A percentile compares a stretch with the other conserved stretches of the same genome.
Evolutionary conservation across 768 basidiomycete genomes (phyloP).

Genomic region (Russula ochroleuca): DNA sequence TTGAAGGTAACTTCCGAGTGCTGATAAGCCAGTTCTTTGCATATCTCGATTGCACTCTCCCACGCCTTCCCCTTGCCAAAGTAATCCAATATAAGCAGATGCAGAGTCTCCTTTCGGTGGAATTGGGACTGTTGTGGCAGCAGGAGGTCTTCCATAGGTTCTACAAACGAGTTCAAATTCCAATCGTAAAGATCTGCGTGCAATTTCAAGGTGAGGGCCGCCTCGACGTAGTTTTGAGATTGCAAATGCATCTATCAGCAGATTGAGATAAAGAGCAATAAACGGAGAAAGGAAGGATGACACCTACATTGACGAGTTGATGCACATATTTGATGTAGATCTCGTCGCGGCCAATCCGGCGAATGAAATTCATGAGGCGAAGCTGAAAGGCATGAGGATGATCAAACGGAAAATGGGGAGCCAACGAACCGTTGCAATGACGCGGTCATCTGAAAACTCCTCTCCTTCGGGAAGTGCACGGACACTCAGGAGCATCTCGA

Average conservation of each 20-base stretch:
- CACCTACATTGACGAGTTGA: constrained; percentile 80
- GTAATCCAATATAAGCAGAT: constrained; percentile 88
- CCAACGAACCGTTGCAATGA: constrained; percentile 72
- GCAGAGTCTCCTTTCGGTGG: constrained; percentile 89
- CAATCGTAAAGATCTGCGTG: constrained; percentile 93
- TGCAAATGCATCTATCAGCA: constrained; percentile 72
- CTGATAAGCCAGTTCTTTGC: constrained; percentile 85
- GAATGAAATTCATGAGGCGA: constrained; percentile 89
- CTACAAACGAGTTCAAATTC: constrained; percentile 76
- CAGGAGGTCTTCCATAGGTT: constrained; percentile 84
- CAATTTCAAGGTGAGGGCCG: constrained; percentile 86
- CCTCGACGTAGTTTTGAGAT: constrained; percentile 88
- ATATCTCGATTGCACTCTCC: constrained; percentile 90
- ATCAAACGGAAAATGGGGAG: background rate
- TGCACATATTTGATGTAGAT: constrained; percentile 97
- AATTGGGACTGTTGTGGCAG: constrained; percentile 92
- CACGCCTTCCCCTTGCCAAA: constrained; percentile 97
- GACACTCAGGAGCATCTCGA: constrained; percentile 83
- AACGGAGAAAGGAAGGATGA: constrained; percentile 3
- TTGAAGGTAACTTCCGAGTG: constrained; percentile 89
- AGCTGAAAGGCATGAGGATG: constrained; percentile 42
- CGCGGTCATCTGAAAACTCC: constrained; percentile 91
- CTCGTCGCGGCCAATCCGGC: constrained; percentile 85
- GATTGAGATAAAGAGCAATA: background rate
- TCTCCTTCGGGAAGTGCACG: constrained; percentile 88